A percentile compares a stretch with the other conserved stretches of the same genome.
Conservation (phyloP, 371 early-diverging fungal species). For the Haplosporangium sp. region DNA sequence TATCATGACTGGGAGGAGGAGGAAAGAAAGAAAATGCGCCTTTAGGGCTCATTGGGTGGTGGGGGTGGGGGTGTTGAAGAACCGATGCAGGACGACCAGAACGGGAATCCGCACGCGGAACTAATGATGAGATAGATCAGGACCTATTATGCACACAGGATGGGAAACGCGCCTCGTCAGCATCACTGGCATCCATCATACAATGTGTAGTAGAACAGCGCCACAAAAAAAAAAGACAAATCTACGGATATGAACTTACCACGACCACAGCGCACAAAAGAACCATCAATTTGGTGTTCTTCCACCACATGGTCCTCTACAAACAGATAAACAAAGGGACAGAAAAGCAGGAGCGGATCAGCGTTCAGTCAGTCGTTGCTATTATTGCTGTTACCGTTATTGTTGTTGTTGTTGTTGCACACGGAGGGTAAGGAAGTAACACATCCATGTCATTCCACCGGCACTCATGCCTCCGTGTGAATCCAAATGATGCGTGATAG, state of each 20-base stretch:
- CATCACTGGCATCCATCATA: no score
- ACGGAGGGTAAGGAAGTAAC: not conserved
- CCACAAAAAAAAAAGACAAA: not conserved
- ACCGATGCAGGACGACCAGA: slow-evolving; percentile 25
- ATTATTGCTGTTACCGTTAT: no score
- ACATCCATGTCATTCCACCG: not conserved
- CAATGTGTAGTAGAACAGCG: not conserved
- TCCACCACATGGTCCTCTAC: slow-evolving; percentile 93
- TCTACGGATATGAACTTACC: slow-evolving; percentile 60
- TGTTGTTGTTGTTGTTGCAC: not conserved
- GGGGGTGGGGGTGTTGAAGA: not conserved
- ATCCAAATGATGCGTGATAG: not conserved
- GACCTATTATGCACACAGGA: slow-evolving; percentile 56
- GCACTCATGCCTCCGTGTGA: not conserved
- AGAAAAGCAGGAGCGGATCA: not conserved
- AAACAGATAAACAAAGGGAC: slow-evolving; percentile 1
- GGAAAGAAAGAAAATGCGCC: not conserved
- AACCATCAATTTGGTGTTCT: slow-evolving; percentile 85
- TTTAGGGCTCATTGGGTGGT: not conserved
- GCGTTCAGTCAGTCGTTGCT: no score
- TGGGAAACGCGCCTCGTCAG: not conserved
- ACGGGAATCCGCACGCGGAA: slow-evolving; percentile 83
- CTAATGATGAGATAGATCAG: slow-evolving; percentile 74
- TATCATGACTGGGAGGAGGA: not conserved
- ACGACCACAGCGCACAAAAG: slow-evolving; percentile 74